Evolutionary conservation across 805 yeast genomes (phyloP).

Genomic region (Komagataella populi): DNA sequence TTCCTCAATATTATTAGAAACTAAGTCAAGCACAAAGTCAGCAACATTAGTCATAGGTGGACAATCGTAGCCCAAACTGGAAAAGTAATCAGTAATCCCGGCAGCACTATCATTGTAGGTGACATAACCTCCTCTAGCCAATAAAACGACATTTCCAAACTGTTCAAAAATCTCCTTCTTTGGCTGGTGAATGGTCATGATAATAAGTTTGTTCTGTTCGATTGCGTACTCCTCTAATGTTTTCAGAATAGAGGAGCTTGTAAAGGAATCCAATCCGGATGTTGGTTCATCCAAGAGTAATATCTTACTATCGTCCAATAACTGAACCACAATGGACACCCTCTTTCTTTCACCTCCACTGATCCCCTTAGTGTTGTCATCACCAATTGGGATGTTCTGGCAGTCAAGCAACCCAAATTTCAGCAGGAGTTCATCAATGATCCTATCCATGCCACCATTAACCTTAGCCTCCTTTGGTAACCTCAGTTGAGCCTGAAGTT

Average conservation of each 20-base stretch:
- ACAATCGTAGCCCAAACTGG: constrained; percentile 28
- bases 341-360: constrained; percentile 65
- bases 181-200: constrained; percentile 70
- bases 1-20: constrained; percentile 22
- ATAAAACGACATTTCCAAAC: constrained; percentile 49
- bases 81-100: constrained; percentile 30
- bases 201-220: constrained; percentile 40
- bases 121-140: constrained; percentile 52
- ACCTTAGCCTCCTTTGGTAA: constrained; percentile 16
- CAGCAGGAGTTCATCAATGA: constrained; percentile 36
- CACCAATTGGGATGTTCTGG: constrained; percentile 51
- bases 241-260: constrained; percentile 45
- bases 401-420: constrained; percentile 52
- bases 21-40: constrained; percentile 50
- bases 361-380: constrained; percentile 37
- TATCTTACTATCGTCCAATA: constrained; percentile 50
- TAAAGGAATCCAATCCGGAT: constrained; percentile 64
- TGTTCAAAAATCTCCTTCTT: constrained; percentile 44
- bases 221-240: constrained; percentile 38
- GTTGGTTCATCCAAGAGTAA: constrained; percentile 69
- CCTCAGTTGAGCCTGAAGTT: constrained; percentile 51
- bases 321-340: constrained; percentile 61
- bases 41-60: constrained; percentile 52
- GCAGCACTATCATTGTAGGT: constrained; percentile 43
- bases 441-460: constrained; percentile 4